Conservation (phyloP, 106 monocot species). For the Acorus calamus region DNA sequence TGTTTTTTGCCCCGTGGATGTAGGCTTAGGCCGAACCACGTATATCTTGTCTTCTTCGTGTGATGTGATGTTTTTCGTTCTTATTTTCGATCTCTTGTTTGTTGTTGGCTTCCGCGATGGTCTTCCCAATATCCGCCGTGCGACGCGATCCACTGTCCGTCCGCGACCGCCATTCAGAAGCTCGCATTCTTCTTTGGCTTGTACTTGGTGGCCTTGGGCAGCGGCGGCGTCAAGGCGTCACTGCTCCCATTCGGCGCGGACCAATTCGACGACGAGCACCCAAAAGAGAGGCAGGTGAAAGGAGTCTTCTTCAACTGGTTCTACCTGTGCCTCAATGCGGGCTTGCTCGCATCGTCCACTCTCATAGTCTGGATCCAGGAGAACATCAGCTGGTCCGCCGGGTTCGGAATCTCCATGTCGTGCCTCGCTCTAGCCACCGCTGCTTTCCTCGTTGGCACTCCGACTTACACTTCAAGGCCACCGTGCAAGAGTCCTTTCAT, state of each 20-base stretch:
- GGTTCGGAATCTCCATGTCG: slow-evolving; percentile 25
- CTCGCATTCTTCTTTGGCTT: slow-evolving; percentile 22
- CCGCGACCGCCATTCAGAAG: slow-evolving; percentile 9
- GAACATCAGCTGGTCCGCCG: slow-evolving; percentile 30
- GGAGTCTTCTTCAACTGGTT: slow-evolving; percentile 24
- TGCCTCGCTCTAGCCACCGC: slow-evolving; percentile 19
- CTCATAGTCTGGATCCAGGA: slow-evolving; percentile 43
- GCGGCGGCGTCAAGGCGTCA: slow-evolving; percentile 24
- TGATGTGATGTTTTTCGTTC: no score
- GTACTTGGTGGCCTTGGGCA: slow-evolving; percentile 41
- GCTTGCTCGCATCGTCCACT: slow-evolving; percentile 19
- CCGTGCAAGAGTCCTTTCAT: slow-evolving; percentile 24
- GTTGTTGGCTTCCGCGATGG: no score
- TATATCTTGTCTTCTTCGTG: no score
- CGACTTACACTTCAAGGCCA: slow-evolving; percentile 3
- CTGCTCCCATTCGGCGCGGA: slow-evolving; percentile 49
- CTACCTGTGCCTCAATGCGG: slow-evolving; percentile 21
- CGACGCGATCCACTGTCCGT: no score
- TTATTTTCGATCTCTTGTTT: no score
- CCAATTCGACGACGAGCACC: slow-evolving; percentile 30
- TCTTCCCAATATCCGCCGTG: no score
- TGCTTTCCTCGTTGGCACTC: slow-evolving; percentile 22
- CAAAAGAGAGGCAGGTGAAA: slow-evolving; percentile 14
- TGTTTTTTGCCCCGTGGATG: no score
- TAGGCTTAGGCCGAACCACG: no score